phyloP scores from a whole-genome alignment of 768 basidiomycete genomes.

The Cystobasidium onofrii region DNA sequence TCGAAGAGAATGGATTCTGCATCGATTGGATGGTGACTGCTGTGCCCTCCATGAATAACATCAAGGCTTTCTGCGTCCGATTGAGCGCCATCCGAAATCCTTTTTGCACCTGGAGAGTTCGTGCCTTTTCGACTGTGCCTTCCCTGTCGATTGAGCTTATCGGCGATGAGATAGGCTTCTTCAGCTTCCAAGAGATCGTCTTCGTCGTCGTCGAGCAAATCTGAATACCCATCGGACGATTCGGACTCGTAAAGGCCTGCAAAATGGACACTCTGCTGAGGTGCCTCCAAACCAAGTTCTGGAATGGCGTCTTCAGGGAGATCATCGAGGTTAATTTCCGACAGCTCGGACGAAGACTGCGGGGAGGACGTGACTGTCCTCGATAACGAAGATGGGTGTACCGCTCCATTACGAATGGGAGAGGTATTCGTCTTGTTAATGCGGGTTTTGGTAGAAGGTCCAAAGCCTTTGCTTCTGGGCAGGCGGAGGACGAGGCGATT shows the following conservation, averaged over 20 bases:
- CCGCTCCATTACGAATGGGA: background rate
- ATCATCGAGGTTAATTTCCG: background rate
- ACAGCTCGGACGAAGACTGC: background rate
- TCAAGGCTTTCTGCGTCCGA: background rate
- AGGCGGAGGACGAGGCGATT: constrained; percentile 29
- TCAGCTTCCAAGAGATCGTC: constrained; percentile 18
- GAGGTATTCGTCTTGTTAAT: background rate
- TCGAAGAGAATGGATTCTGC: constrained; percentile 2
- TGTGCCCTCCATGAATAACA: background rate
- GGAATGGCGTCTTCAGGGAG: constrained; percentile 3
- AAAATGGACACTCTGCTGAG: background rate
- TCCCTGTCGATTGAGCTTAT: constrained; percentile 7
- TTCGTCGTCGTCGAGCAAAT: constrained; percentile 11
- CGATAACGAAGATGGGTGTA: background rate
- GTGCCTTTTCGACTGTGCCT: background rate
- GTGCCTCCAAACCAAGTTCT: background rate
- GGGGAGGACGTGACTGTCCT: background rate
- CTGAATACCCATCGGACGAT: constrained; percentile 15
- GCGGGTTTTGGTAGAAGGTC: constrained; percentile 6
- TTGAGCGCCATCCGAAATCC: background rate
- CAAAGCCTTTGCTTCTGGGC: constrained; percentile 7
- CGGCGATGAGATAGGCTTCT: constrained; percentile 20
- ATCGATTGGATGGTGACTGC: background rate
- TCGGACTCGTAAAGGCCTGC: constrained; percentile 6
- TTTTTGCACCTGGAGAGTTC: background rate